phyloP scores from a whole-genome alignment of 176 grass and related monocot species.

The Alloteropsis semialata region DNA sequence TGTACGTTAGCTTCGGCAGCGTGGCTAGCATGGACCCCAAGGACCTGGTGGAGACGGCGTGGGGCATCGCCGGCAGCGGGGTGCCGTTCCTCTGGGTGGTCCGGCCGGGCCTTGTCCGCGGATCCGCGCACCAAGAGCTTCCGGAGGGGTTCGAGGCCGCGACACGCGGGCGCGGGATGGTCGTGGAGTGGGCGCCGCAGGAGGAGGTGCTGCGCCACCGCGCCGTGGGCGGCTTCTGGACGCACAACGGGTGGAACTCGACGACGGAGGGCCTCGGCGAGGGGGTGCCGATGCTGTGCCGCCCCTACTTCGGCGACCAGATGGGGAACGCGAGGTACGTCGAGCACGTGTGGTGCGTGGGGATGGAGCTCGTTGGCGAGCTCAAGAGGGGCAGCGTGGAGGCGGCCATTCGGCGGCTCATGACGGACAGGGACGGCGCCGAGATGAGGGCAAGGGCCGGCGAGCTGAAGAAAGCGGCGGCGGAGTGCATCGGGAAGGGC shows the following conservation, averaged over 20 bases:
- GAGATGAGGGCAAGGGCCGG: conserved; percentile 12
- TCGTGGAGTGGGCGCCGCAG: conserved; percentile 60
- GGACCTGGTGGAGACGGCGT: conserved; percentile 32
- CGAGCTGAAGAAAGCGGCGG: conserved; percentile 21
- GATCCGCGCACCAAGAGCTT: neutral
- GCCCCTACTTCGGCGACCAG: conserved; percentile 51
- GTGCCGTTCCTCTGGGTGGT: conserved; percentile 52
- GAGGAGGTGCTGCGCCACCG: conserved; percentile 48
- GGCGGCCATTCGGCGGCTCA: conserved; percentile 18
- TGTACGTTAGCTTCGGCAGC: conserved; percentile 62
- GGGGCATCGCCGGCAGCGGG: conserved; percentile 38
- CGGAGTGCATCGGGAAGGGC: neutral
- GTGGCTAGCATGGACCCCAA: neutral
- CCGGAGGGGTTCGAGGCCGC: conserved; percentile 25
- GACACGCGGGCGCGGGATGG: conserved; percentile 21
- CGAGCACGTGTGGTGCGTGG: conserved; percentile 40
- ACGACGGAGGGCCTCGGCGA: conserved; percentile 38
- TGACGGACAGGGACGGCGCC: neutral
- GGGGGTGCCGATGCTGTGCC: conserved; percentile 56
- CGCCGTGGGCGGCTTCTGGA: conserved; percentile 55
- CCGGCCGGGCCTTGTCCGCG: conserved; percentile 11
- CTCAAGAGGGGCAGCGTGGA: conserved; percentile 23
- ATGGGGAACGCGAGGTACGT: conserved; percentile 55
- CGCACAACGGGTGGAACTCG: conserved; percentile 61
- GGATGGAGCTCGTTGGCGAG: conserved; percentile 10